Base-by-base conservation (phyloP, 2,329 filamentous ascomycete species). In the Aspergillus sp. region DNA sequence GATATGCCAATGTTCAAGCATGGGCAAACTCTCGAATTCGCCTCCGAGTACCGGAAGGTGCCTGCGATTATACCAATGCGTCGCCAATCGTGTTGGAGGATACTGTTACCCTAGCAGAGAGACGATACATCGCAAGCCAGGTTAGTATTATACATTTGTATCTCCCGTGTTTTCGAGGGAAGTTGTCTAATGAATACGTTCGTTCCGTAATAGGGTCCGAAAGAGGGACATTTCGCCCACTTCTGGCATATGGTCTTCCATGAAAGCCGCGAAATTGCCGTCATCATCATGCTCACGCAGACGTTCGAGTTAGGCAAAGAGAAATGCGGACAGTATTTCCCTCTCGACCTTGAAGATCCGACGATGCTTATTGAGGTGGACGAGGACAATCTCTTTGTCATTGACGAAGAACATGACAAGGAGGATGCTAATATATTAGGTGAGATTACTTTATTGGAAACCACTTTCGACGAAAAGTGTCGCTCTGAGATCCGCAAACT, bases 221-320 rank as follows among this genome's bases (percentile, higher is more conserved):
- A 90, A 61, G 69, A 77, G 50, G 80, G 81, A 22, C 88, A 86
- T 13, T 77, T 85, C 47, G 81, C 84, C 56, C 89, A 95, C 62
- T 87, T 95, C 55, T 98, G 91, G 88, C 88, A 93, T 62, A 98
- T 98, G 93, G 76, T 96, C 32, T 87, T 88, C 65, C 84, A 94
- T 60, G 88, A 94, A 67, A 81, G 76, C n/a, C 69, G 70, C 22
- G 82, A 84, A 41, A 82, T 85, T 2, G 89, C 83, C 1, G 88
- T 97, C 48, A 85, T 97, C 46, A 84, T 97, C 49, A 96, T 97
- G 88, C 80, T 98, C 53, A 98, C 91, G 2, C 88, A 90, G 64
- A 91, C 89, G 22, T 78, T 87, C 62, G 91, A 97, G 68, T 77
- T 79, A 27, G 79, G 81, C 49, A 74, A 80, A 60, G 82, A 94